Base-by-base conservation (phyloP, 1,139 yeast genomes). In the Taiozyma sp. region DNA sequence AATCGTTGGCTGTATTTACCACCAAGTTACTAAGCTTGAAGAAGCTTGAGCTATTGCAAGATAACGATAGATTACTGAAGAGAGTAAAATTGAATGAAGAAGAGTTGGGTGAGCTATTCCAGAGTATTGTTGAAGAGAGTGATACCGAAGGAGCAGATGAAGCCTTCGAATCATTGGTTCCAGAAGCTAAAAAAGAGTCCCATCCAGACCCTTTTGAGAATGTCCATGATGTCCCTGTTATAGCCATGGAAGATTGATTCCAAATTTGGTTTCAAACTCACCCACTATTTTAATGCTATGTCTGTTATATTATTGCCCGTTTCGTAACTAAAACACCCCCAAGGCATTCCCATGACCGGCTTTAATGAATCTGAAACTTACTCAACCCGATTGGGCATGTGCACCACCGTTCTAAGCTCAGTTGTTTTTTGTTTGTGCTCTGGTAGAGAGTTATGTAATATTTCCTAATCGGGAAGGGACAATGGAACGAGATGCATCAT, bases 1-100 rank as follows among this genome's bases (percentile, higher is more conserved):
- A 71, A 51, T 76, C 72, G 24, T 65, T 86, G n/a, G 75, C 83
- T 53, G 69, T 79, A 4, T 80, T 67, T 54, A 67, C 79, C 0
- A 67, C 83, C 29, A 83, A 83, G 60, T 50, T 86, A 44, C 67
- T 76, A 44, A 71, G 76, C 8, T 66, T 84, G 51, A 59, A 70
- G 27, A 75, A 74, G 45, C 57, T 76, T 23, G 74, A 72, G 1
- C 61, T 77, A 52, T 57, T 81, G n/a, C 64, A 66, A 22, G 63
- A 62, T 9, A 64, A 66, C 22, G 65, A 63, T 1, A 60, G 55
- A 1, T 47, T 76, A 0, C 51, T 63, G 3, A 53, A 66, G 3
- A 72, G 92, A 62, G 56, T 85, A 16, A 59, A 62, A 13, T 65
- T 83, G 53, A 86, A 86, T 63, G 61, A 69, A 24, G 70, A 66